Conservation (phyloP, 768 basidiomycete genomes). For the Astraeus odoratus region DNA sequence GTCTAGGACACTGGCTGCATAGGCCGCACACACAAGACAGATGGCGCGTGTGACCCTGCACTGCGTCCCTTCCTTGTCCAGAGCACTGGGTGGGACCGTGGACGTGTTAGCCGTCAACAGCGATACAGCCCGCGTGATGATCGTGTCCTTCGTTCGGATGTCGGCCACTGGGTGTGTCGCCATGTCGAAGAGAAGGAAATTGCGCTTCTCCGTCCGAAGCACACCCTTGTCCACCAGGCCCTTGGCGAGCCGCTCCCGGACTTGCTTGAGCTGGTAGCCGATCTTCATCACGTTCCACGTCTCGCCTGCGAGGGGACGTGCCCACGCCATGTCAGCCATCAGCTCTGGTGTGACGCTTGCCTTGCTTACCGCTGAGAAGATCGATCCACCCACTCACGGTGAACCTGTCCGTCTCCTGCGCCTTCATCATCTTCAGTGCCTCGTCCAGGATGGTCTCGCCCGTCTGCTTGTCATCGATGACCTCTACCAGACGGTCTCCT, state of each 20-base stretch:
- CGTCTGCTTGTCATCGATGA: constrained; percentile 86
- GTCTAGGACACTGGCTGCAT: constrained; percentile 92
- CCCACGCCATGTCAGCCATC: background rate
- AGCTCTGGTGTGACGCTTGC: background rate
- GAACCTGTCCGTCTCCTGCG: constrained; percentile 47
- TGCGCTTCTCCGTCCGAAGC: constrained; percentile 97
- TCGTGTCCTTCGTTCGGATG: constrained; percentile 79
- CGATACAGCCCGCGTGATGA: constrained; percentile 68
- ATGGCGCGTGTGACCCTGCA: constrained; percentile 78
- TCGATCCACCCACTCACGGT: constrained; percentile 92
- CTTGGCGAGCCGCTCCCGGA: constrained; percentile 95
- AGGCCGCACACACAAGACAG: constrained; percentile 83
- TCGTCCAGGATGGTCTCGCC: constrained; percentile 97
- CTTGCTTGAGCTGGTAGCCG: constrained; percentile 97
- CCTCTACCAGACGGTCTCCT: constrained; percentile 81
- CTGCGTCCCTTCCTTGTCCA: constrained; percentile 72
- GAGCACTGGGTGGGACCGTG: constrained; percentile 66
- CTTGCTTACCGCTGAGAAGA: constrained; percentile 68
- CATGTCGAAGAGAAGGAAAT: constrained; percentile 99
- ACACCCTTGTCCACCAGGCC: constrained; percentile 98
- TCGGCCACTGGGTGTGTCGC: constrained; percentile 98
- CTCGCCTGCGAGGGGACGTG: constrained; percentile 57
- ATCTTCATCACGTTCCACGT: constrained; percentile 99
- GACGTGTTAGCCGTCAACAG: constrained; percentile 81
- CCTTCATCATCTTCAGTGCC: constrained; percentile 92